Evolutionary conservation across 2,329 filamentous ascomycete species (phyloP), one percentile per base, ranked within the genome.

Genomic region (Alternaria alternata): DNA sequence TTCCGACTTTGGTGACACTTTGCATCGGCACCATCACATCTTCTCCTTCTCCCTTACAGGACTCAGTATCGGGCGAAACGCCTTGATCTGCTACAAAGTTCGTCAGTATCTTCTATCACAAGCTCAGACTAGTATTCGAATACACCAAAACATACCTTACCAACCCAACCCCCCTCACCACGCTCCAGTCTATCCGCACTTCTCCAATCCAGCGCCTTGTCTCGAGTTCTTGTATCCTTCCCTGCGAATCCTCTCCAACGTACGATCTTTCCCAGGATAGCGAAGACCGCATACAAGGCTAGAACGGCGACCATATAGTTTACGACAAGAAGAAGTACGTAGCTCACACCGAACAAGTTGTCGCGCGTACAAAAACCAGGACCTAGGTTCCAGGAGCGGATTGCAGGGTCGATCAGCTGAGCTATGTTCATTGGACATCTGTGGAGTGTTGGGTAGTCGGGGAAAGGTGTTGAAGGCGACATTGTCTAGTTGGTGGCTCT

Each of bases 351-450:
- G 26, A 48, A 56, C 3, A 56, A 8, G 7, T 56, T 49, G 26
- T 56, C 34, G 30, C 28, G 30, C 16, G 53, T 56, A 4, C 53
- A 56, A 7, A 56, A 39, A 6, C 43, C 53, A 18, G 43, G 53
- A 1, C 53, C 52, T 3, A 55, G 16, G 20, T 46, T 11, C 24
- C 43, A 22, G 18, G 32, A 55, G 11, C 32, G 52, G 20, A 55
- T 47, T n/a, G 22, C 12, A 16, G 53, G 53, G 2, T 55, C 53
- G 34, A 55, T 38, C 7, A 55, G 7, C 6, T 30, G 42, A n/a
- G 42, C 44, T 2, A 55, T 38, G 22, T 36, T 28, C n/a, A 32
- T 48, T 11, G 43, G 43, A 41, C 43, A 55, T 24, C 11, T 38
- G 43, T 55, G 52, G 24, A 55, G 42, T 14, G 42, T 47, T 43